Evolutionary conservation across 1,284 basidiomycete genomes (phyloP), one percentile per base, ranked within the genome.

Genomic region (Hymenochaete sp.): DNA sequence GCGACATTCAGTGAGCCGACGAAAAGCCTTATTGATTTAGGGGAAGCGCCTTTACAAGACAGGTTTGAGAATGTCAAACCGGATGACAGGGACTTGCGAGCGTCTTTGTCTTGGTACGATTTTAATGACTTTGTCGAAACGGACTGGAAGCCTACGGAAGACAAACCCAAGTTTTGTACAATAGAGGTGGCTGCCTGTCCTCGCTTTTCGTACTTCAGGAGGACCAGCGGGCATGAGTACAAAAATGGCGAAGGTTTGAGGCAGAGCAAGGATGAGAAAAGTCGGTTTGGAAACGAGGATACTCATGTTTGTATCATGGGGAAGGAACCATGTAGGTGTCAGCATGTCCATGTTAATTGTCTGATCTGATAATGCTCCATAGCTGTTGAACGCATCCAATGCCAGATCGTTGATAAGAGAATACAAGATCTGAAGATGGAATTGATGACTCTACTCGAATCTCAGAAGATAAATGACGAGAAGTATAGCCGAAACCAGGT

Each of bases 241-340:
- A 60, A 67, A 9, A 62, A 63, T 11, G 64, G 63, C 36, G 61
- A 66, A 19, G 26, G 19, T 29, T 19, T 22, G 19, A 42, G 28
- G 6, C 22, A 37, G 9, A 19, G 18, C n/a, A 21, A 41, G 14
- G 58, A 64, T 25, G 62, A 72, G 55, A 60, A 62, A 51, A 83
- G 71, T 61, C 96, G 95, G 62, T 98, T 98, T 59, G 93, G 93
- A 0, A 68, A 77, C 42, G 93, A 98, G 61, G 65, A 77, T 47
- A 84, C 87, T 1, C 95, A 98, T 60, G 72, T 75, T 3, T 98
- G 95, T 62, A 71, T 90, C 44, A 73, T 93, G 31, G 85, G 86
- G 2, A 75, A 77, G 51, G 76, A 84, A 58, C 70, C 74, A 19
- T 79, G 89, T 90, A 55, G 55, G 79, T 66, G n/a, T 29, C 14